These are phyloP conservation scores for Metschnikowia picachoensis DNA, from an alignment of 805 yeast genomes.

Conservation along the genomic window DNA sequence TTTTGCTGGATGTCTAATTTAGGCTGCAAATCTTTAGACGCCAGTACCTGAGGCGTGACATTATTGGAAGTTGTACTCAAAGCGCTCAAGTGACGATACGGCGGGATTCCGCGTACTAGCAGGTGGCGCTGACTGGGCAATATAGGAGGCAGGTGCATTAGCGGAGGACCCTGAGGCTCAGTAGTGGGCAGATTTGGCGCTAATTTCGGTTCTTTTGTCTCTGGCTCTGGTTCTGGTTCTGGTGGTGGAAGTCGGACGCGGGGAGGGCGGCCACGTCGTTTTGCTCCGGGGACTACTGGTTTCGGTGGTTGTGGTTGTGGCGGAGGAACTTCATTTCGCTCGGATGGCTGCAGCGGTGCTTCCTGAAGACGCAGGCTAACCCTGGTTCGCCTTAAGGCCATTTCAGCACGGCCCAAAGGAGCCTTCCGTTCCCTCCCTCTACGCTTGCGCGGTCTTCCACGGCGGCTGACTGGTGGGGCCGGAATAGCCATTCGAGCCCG, in stretches of 20 bases:
- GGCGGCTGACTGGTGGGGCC: constrained; percentile 8
- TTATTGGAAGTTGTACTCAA: background rate
- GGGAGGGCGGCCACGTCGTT: background rate
- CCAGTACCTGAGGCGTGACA: no score
- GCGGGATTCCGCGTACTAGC: constrained; percentile 11
- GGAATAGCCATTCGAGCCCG: background rate
- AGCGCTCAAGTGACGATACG: constrained; percentile 5
- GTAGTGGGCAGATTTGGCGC: constrained; percentile 2
- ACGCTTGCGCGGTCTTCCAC: constrained; percentile 18
- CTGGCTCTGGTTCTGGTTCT: background rate
- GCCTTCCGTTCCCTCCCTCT: constrained; percentile 14
- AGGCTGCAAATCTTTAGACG: background rate
- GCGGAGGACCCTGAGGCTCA: constrained; percentile 10
- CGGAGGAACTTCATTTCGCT: background rate
- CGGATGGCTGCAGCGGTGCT: constrained; percentile 6
- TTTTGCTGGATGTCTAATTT: background rate
- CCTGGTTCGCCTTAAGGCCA: constrained; percentile 6
- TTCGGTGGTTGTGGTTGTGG: background rate
- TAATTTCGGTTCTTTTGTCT: background rate
- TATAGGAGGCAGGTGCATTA: constrained; percentile 16
- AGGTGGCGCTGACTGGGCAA: constrained; percentile 15
- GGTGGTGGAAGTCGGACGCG: background rate
- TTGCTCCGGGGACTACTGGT: background rate
- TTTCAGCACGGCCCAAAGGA: constrained; percentile 7
- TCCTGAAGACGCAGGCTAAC: constrained; percentile 5